These are phyloP conservation scores for Kockiozyma suomiensis DNA, from an alignment of 805 yeast species.

Conservation along the genomic window DNA sequence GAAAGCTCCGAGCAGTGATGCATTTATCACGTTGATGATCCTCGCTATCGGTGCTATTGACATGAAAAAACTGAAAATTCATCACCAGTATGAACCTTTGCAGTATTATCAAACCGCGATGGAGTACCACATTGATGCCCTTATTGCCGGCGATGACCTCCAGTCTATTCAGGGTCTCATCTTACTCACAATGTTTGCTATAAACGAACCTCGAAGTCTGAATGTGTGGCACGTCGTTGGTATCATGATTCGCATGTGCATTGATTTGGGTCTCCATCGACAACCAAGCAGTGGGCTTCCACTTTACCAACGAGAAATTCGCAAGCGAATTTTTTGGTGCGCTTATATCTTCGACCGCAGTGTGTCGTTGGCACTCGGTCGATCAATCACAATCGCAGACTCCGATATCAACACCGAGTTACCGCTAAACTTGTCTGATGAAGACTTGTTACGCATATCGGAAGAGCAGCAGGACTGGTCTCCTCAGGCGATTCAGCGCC, in stretches of 20 bases:
- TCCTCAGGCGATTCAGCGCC: slow-evolving; percentile 3
- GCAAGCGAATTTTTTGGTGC: slow-evolving; percentile 83
- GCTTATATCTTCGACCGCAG: slow-evolving; percentile 77
- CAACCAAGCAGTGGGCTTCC: slow-evolving; percentile 39
- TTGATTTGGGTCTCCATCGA: slow-evolving; percentile 23
- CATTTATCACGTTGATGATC: slow-evolving; percentile 23
- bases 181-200: slow-evolving; percentile 15
- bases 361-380: slow-evolving; percentile 76
- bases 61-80: slow-evolving; percentile 1
- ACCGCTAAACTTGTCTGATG: slow-evolving; percentile 63
- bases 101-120: slow-evolving; percentile 22
- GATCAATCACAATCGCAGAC: slow-evolving; percentile 86
- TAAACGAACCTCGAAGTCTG: slow-evolving; percentile 18
- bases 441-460: slow-evolving; percentile 5
- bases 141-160: slow-evolving; percentile 14
- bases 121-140: slow-evolving; percentile 16
- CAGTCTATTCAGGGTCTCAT: slow-evolving; percentile 23
- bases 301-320: slow-evolving; percentile 77
- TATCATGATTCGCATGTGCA: slow-evolving; percentile 18
- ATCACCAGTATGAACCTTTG: slow-evolving; percentile 7
- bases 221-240: slow-evolving; percentile 29
- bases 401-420: slow-evolving; percentile 67
- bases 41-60: slow-evolving; percentile 28
- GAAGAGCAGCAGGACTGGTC: slow-evolving; percentile 12
- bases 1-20: slow-evolving; percentile 13